Base-by-base conservation (phyloP, 106 monocot species). In the Dendrobium catenatum region DNA sequence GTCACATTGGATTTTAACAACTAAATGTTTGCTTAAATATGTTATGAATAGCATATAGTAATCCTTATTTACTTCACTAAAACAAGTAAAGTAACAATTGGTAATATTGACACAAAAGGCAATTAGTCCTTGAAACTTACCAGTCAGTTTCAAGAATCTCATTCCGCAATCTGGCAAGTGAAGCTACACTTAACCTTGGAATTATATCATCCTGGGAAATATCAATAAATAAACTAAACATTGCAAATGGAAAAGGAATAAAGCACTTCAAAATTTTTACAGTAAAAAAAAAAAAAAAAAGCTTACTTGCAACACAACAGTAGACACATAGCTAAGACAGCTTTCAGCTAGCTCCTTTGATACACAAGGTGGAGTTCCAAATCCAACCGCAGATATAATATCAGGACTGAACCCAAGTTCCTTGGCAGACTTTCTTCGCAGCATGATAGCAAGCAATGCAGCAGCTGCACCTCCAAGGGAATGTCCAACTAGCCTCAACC, bases 381-480 rank as follows among this genome's bases (percentile, higher is more conserved):
- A 93, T 70, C 92, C 98, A 85, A 98, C 85, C 31, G 98, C 92
- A 54, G 98, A 98, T 51, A 98, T 84, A 72, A 91, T 81, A 37
- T 88, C 84, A 80, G 98, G 98, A 80, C 87, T 86, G 76, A 98
- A 98, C 11, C 98, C 98, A 76, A 98, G 88, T 80, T 98, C 94
- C 46, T 89, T 85, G 73, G 73, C 80, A 42, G 98, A 86, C 76
- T 83, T 93, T 58, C 83, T 93, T 47, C 98, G 86, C 24, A 98
- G 82, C 92, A 93, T 93, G 31, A 98, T 89, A 78, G 98, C 98
- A 79, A 98, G 86, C 74, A 98, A 88, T 55, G 98, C 94, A 70
- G 98, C 94, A 67, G 91, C 84, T 79, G 98, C 94, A 80, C 93
- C 98, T 66, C 98, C 98, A 84, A 98, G 95, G 15, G 98, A 98